phyloP scores from a whole-genome alignment of 495 filamentous ascomycete genomes.

The Penicillium turbatum region DNA sequence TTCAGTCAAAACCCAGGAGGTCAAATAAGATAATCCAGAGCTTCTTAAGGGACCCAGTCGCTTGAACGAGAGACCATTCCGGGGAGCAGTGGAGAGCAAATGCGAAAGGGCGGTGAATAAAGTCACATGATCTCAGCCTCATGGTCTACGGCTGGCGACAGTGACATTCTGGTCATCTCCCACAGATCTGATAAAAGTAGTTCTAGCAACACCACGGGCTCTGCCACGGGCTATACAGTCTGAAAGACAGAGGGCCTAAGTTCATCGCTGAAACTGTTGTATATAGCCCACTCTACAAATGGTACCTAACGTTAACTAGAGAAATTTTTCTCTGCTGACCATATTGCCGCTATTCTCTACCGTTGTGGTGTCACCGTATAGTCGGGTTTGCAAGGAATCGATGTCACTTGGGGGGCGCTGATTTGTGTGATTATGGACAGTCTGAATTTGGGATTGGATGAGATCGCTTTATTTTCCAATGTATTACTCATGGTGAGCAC shows the following conservation, averaged over 20 bases:
- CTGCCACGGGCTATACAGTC: too few relatives aligned
- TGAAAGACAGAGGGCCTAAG: neutral
- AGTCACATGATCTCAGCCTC: slow-evolving; percentile 34
- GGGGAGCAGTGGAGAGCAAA: slow-evolving; percentile 14
- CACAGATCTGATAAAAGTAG: neutral
- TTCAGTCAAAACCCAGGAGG: slow-evolving; percentile 2
- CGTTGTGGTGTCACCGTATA: slow-evolving; percentile 13
- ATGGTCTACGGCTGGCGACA: neutral
- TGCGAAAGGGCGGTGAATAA: slow-evolving; percentile 36
- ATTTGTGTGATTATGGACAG: neutral
- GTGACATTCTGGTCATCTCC: neutral
- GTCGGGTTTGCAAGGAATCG: slow-evolving; percentile 4
- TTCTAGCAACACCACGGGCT: too few relatives aligned
- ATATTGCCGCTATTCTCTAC: neutral
- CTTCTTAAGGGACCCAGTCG: slow-evolving; percentile 3
- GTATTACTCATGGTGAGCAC: neutral
- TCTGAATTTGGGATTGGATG: slow-evolving; percentile 1
- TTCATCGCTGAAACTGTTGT: too few relatives aligned
- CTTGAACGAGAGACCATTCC: slow-evolving; percentile 2
- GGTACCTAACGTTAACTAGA: neutral
- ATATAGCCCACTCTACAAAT: too few relatives aligned
- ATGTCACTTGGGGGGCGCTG: neutral
- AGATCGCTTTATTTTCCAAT: neutral
- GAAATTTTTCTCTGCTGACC: neutral
- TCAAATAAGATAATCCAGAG: slow-evolving; percentile 11